A percentile compares a stretch with the other conserved stretches of the same genome.
These are phyloP conservation scores for Saitozyma sp. DNA, from an alignment of 768 basidiomycete genomes.

Conservation along the genomic window DNA sequence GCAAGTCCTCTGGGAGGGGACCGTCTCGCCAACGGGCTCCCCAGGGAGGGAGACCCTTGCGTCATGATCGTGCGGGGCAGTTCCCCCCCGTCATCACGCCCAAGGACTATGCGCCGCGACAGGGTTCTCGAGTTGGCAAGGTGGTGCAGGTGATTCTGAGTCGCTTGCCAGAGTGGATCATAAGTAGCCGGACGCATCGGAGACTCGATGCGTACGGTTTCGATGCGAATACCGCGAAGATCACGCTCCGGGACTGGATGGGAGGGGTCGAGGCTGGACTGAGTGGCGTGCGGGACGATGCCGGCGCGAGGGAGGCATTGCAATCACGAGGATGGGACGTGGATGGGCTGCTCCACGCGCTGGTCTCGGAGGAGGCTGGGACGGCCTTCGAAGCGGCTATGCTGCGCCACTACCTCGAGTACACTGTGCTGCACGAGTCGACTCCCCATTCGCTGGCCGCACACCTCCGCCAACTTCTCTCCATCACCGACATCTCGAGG, in stretches of 20 bases:
- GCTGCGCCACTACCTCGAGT: conserved; percentile 32
- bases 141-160: conserved; percentile 14
- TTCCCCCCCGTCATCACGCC: no score
- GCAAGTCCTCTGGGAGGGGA: no score
- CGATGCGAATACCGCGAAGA: background rate
- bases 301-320: conserved; percentile 11
- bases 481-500: conserved; percentile 33
- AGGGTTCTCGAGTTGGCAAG: background rate
- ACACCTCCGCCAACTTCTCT: conserved; percentile 30
- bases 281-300: conserved; percentile 7
- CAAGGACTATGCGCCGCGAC: no score
- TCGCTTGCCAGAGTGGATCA: conserved; percentile 28
- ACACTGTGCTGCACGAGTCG: background rate
- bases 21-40: no score
- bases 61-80: no score
- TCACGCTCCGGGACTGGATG: conserved; percentile 10
- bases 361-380: conserved; percentile 29
- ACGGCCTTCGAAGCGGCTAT: conserved; percentile 33
- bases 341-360: conserved; percentile 22
- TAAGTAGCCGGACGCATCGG: conserved; percentile 12
- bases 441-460: conserved; percentile 1
- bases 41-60: no score
- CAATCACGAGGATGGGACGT: conserved; percentile 22
- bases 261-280: conserved; percentile 6
- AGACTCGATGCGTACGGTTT: conserved; percentile 32